Evolutionary conservation across 192 early-diverging fungal species (phyloP), one percentile per base, ranked within the genome.

Genomic region (Entophlyctis helioformis): DNA sequence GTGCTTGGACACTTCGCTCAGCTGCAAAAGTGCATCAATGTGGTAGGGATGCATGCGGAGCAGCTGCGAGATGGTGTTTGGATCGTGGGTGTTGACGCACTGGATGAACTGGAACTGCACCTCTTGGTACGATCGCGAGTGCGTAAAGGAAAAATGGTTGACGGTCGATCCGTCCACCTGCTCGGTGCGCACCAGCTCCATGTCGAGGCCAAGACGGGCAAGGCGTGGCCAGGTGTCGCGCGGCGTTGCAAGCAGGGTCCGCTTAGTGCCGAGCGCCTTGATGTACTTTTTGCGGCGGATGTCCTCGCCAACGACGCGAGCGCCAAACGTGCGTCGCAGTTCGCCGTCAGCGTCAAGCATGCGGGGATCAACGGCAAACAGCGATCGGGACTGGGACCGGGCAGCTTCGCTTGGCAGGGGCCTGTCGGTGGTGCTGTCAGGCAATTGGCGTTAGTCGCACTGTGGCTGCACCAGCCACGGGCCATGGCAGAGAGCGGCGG

Each of bases 311-410:
- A 87, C 76, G n/a, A 88, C 80, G 15, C 75, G 74, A 4, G 87
- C 83, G 13, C 90, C 90, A 76, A 96, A 96, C 66, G 89, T 68
- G 19, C 82, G 71, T 27, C 78, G 77, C 78, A 94, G 86, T 64
- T 96, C 92, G 13, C 81, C 80, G 46, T 87, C 86, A 18, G 85
- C 74, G 59, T 91, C 87, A 36, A 92, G 54, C 46, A 66, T 65
- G 26, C 78, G 75, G 20, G 73, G 51, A 36, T 92, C 85, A 12
- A 57, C 24, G 9, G 12, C 21, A 16, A 52, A 50, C 36, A 60
- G 52, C 35, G 41, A 31, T n/a, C n/a, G n/a, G n/a, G n/a, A n/a
- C n/a, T n/a, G n/a, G n/a, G n/a, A n/a, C n/a, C n/a, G n/a, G n/a
- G n/a, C n/a, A n/a, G n/a, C n/a, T n/a, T n/a, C n/a, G n/a, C n/a